Percentiles rank a stretch among this genome's conserved stretches.
phyloP scores from a whole-genome alignment of 2,329 filamentous ascomycete genomes.

The Microsporum canis region DNA sequence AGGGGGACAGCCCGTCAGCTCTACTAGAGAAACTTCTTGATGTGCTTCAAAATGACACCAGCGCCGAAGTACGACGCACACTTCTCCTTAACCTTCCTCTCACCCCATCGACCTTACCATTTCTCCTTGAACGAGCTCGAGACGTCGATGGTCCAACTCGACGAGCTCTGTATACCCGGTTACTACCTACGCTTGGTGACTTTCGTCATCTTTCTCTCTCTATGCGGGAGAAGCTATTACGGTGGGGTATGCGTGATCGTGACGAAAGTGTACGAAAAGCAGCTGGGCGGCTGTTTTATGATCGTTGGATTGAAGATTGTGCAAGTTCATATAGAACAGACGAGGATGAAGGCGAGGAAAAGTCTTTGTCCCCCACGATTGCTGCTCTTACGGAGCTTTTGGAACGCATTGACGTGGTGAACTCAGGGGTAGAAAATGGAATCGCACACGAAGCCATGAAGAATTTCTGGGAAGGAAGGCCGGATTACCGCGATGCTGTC shows the following conservation, averaged over 20 bases:
- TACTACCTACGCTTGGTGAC: conserved; percentile 81
- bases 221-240: conserved; percentile 87
- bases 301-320: conserved; percentile 97
- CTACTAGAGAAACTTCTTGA: conserved; percentile 75
- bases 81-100: conserved; percentile 86
- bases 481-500: conserved; percentile 41
- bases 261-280: conserved; percentile 92
- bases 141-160: conserved; percentile 79
- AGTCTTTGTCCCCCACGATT: conserved; percentile 54
- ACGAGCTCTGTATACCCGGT: conserved; percentile 71
- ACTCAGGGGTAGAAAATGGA: conserved; percentile 78
- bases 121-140: conserved; percentile 77
- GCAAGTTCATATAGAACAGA: conserved; percentile 54
- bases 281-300: conserved; percentile 76
- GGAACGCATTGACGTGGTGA: conserved; percentile 86
- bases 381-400: conserved; percentile 82
- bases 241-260: conserved; percentile 88
- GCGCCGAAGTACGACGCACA: conserved; percentile 80
- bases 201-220: conserved; percentile 87
- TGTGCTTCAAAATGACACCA: conserved; percentile 85
- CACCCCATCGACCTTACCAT: conserved; percentile 68
- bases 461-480: conserved; percentile 88
- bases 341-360: conserved; percentile 30
- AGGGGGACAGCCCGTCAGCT: conserved; percentile 50
- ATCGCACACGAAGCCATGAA: conserved; percentile 90